Base-by-base conservation (phyloP, 768 basidiomycete species). In the Amanita jacksonii region DNA sequence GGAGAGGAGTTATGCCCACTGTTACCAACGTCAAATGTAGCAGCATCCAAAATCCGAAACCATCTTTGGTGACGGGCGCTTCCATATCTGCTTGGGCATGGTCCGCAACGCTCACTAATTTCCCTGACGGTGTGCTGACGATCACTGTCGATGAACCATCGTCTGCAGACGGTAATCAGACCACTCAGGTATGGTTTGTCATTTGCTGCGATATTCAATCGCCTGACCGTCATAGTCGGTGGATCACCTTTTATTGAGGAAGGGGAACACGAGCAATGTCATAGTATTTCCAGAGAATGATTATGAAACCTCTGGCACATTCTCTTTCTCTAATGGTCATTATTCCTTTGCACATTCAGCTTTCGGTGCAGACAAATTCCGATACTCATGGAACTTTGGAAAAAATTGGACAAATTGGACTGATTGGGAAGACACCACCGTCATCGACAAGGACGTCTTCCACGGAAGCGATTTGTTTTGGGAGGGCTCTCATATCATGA, bases 261-360 rank as follows among this genome's bases (percentile, higher is more conserved):
- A 92, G 61, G 92, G 92, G 31, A 53, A 70, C 10, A 47, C 73
- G 2, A 60, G 74, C 53, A 94, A 96, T 55, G 73, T 83, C 15
- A 81, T 96, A 69, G 79, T 96, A n/a, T 92, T 85, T 72, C 86
- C 88, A 0, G 69, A 74, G 16, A 73, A 77, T 31, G 89, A 93
- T 56, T 93, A 90, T 58, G 80, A 84, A 58, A 68, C 61, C 15
- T 61, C 60, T 39, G 64, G 57, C 41, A 70, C 79, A 0, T 77
- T 86, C 57, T 67, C 69, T 13, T 66, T 71, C 41, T 69, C 76
- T 8, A 64, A 76, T 47, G 80, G 76, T 43, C 65, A 80, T 49
- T 92, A 84, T 59, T 74, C 70, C 5, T 88, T 90, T 60, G 76
- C 76, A 0, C 92, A 96, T 63, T 74, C 72, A 35, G 91, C 92